A percentile compares a stretch with the other conserved stretches of the same genome.
phyloP scores from a whole-genome alignment of 192 early-diverging fungal genomes.

The Linnemannia exigua region DNA sequence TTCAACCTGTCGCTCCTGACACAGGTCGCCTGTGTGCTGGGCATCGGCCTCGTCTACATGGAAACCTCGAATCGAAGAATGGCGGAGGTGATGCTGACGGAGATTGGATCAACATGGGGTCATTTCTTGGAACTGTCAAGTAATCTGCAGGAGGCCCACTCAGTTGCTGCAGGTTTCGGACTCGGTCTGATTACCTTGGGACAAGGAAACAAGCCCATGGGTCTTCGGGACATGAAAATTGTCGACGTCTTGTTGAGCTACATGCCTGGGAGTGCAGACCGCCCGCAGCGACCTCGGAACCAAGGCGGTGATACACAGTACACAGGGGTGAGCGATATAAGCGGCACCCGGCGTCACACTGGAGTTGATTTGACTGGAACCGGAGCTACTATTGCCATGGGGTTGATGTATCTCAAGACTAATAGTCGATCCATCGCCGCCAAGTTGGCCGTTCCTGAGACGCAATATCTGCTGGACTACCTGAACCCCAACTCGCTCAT shows the following conservation, averaged over 20 bases:
- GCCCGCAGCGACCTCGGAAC: conserved; percentile 14
- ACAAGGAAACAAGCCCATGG: conserved; percentile 63
- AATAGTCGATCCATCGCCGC: conserved; percentile 76
- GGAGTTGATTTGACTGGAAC: conserved; percentile 68
- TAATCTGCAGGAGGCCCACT: conserved; percentile 71
- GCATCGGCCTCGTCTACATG: conserved; percentile 84
- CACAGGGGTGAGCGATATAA: neutral
- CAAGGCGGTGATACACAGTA: neutral
- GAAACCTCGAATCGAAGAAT: conserved; percentile 76
- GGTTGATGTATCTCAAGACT: conserved; percentile 87
- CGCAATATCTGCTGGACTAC: conserved; percentile 71
- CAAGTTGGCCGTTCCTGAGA: conserved; percentile 73
- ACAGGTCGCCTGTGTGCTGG: conserved; percentile 79
- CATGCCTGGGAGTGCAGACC: conserved; percentile 66
- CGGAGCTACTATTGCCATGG: conserved; percentile 86
- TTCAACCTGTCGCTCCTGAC: conserved; percentile 75
- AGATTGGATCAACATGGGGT: conserved; percentile 63
- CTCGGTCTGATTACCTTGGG: conserved; percentile 88
- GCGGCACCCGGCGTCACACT: conserved; percentile 19
- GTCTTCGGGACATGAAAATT: conserved; percentile 70
- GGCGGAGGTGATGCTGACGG: conserved; percentile 80
- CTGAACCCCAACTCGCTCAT: conserved; percentile 81
- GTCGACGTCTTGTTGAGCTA: conserved; percentile 68
- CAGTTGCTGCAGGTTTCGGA: conserved; percentile 86
- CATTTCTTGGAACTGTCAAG: conserved; percentile 26